A percentile compares a stretch with the other conserved stretches of the same genome.
phyloP scores from a whole-genome alignment of 2,329 filamentous ascomycete genomes.

The Aspergillus fijiensis region DNA sequence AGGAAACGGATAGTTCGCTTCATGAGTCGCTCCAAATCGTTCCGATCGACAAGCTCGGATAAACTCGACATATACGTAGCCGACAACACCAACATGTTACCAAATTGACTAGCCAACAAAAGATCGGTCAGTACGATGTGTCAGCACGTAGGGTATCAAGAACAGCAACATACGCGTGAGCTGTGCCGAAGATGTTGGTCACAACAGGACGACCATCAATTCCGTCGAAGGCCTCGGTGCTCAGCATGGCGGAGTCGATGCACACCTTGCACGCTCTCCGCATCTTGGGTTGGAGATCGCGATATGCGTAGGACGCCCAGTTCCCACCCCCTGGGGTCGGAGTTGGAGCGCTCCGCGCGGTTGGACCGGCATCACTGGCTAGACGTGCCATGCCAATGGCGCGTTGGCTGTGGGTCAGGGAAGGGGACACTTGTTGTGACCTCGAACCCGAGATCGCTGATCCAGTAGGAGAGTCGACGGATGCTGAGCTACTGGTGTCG shows the following conservation, averaged over 20 bases:
- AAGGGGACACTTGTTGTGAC: constrained; percentile 40
- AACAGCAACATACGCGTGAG: constrained; percentile 77
- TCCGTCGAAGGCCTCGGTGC: constrained; percentile 77
- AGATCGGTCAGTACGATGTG: constrained; percentile 23
- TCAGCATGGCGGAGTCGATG: constrained; percentile 74
- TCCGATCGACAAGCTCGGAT: constrained; percentile 55
- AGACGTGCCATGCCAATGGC: constrained; percentile 33
- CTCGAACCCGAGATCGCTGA: constrained; percentile 28
- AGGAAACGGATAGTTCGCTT: constrained; percentile 75
- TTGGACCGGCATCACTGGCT: constrained; percentile 36
- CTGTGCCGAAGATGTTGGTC: constrained; percentile 94
- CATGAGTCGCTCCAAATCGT: constrained; percentile 62
- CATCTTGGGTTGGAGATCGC: constrained; percentile 44
- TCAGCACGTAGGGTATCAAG: not conserved
- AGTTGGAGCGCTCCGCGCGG: constrained; percentile 18
- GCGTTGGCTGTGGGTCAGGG: constrained; percentile 30
- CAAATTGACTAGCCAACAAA: constrained; percentile 73
- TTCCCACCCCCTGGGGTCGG: not conserved
- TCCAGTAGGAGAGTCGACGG: constrained; percentile 34
- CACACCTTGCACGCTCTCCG: constrained; percentile 60
- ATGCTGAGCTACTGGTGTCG: constrained; percentile 34
- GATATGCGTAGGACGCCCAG: constrained; percentile 13
- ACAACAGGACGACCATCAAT: constrained; percentile 69
- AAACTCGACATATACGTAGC: constrained; percentile 74
- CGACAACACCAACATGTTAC: constrained; percentile 87